Percentiles rank a stretch among this genome's conserved stretches.
Conservation (phyloP, 192 early-diverging fungal genomes). For the Backusella sp. region DNA sequence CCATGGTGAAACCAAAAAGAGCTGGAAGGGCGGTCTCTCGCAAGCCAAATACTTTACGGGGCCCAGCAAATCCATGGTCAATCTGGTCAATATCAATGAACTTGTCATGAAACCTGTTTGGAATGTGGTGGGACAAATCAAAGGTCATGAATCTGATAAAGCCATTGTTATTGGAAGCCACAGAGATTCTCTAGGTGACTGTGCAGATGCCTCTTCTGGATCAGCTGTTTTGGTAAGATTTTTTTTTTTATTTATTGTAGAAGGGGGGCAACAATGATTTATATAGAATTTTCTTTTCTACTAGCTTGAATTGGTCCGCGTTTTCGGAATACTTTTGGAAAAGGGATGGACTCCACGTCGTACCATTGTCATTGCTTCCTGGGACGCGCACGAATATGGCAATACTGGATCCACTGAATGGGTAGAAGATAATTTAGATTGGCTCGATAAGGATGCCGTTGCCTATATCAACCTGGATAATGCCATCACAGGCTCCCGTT, state of each 20-base stretch:
- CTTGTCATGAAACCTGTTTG: constrained; percentile 50
- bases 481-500: constrained; percentile 46
- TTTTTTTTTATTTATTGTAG: not conserved
- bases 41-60: constrained; percentile 53
- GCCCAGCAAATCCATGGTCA: constrained; percentile 43
- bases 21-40: constrained; percentile 52
- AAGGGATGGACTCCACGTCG: constrained; percentile 62
- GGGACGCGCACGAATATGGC: constrained; percentile 67
- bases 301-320: constrained; percentile 54
- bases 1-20: constrained; percentile 34
- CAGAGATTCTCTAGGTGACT: constrained; percentile 65
- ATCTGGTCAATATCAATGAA: constrained; percentile 52
- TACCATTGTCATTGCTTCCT: constrained; percentile 57
- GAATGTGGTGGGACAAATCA: constrained; percentile 61
- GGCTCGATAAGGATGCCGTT: constrained; percentile 47
- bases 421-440: constrained; percentile 58
- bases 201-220: constrained; percentile 60
- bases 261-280: not conserved
- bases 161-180: constrained; percentile 51
- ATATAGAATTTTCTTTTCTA: not conserved
- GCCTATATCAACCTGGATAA: constrained; percentile 60
- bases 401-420: constrained; percentile 61
- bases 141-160: constrained; percentile 47
- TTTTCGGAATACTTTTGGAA: constrained; percentile 52
- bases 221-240: constrained; percentile 41